Base-by-base conservation (phyloP, 2,329 filamentous ascomycete species). In the Zymoseptoria brevis region DNA sequence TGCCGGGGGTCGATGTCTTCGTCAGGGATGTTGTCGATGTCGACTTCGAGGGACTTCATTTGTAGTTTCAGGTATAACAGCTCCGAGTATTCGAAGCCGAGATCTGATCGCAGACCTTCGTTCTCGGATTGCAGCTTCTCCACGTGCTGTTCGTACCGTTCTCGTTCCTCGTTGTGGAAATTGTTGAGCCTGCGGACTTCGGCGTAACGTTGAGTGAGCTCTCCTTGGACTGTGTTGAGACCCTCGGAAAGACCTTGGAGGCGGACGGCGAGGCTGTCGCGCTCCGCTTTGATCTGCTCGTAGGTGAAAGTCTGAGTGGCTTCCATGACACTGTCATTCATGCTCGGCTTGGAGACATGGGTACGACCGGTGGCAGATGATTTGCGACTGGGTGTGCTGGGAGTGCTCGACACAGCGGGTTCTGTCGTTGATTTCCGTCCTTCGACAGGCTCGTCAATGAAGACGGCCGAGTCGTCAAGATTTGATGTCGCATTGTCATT, bases 11-110 rank as follows among this genome's bases (percentile, higher is more conserved):
- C 63, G 4, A 58, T 59, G 5, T 61, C 60, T 8, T 22, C 22
- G 13, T 53, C 51, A 8, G 22, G 19, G 19, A 53, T 53, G 16
- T 53, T 29, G 24, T 66, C 66, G 8, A 70, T 67, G 53, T 73
- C 70, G 1, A 70, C 63, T 55, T 75, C 73, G 19, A 76, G 56
- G 4, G 70, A 69, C 61, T 73, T 72, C 53, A 76, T 66, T 60
- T 75, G 74, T 30, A 75, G 60, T 64, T 74, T 73, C 50, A 76
- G 61, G 56, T 71, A 75, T 45, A 76, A 66, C 19, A 76, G 65
- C 57, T 75, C 73, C 55, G 68, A 71, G 57, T 75, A 70, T 55
- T 75, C 73, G 62, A 74, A 72, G 26, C 69, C 72, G 19, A 75
- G 64, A 57, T 75, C 73, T 2, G 68, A 63, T 50, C 69, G 68